Base-by-base conservation (phyloP, 1,284 basidiomycete species). In the Apiotrichum laibachii region DNA sequence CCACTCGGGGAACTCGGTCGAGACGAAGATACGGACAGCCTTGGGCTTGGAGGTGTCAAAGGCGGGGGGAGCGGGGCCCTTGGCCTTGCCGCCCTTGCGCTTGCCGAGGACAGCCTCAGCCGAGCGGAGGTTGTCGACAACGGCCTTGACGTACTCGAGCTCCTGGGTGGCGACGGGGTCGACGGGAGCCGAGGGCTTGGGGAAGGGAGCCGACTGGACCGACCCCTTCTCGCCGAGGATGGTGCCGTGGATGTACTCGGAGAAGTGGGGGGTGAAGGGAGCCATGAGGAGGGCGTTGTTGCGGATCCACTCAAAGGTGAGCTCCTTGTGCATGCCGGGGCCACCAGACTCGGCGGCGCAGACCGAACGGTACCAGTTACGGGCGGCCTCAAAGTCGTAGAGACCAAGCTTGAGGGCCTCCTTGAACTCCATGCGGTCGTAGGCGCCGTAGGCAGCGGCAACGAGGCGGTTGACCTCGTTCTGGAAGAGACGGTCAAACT, bases 291-390 rank as follows among this genome's bases (percentile, higher is more conserved):
- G 82, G 11, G 89, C 50, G 90, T 87, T 66, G 65, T 82, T 80
- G 50, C 86, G 85, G 73, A 99, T 88, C 89, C 90, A 99, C 79
- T 86, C 84, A 64, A 85, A 78, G 53, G 85, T 79, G 55, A 86
- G 80, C 62, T 94, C 82, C 56, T 78, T 88, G 77, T 99, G 95
- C 93, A 98, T 96, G 35, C 92, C 91, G 6, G 66, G 37, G 50
- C 77, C 77, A 53, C 77, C 77, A 56, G 89, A 83, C 53, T 79
- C 77, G 54, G 91, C 86, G 15, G 86, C 83, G 2, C 90, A 93
- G 55, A 96, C 90, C 73, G 95, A 89, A 60, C 94, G 90, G 79
- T 99, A 99, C 87, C 93, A 92, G 77, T 99, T 95, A 53, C 96
- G 88, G 2, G 88, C 84, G 46, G 85, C 88, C 77, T 97, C 92